phyloP scores from a whole-genome alignment of 371 early-diverging fungal genomes.

The Mortierella sp. region DNA sequence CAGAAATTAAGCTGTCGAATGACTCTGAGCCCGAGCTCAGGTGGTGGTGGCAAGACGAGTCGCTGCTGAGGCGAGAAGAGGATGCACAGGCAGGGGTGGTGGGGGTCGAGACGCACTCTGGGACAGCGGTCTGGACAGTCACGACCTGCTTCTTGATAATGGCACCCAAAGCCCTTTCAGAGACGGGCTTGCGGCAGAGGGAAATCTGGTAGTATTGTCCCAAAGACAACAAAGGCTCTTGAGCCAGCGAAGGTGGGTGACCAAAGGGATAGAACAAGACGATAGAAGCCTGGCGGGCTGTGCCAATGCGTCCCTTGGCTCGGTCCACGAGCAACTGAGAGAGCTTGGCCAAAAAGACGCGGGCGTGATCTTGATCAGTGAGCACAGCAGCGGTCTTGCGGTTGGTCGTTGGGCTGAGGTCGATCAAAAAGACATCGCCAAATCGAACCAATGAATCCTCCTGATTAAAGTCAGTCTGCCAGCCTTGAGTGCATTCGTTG shows the following conservation, averaged over 20 bases:
- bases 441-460: conserved; percentile 29
- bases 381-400: conserved; percentile 25
- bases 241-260: conserved; percentile 51
- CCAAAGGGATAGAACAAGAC: conserved; percentile 55
- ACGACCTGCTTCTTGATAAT: conserved; percentile 50
- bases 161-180: conserved; percentile 51
- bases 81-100: background rate
- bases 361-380: conserved; percentile 45
- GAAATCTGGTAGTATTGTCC: conserved; percentile 50
- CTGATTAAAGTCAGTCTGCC: conserved; percentile 29
- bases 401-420: conserved; percentile 49
- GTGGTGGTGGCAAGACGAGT: background rate
- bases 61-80: background rate
- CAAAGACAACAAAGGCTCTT: conserved; percentile 48
- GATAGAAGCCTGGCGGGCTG: conserved; percentile 46
- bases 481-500: conserved; percentile 43
- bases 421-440: conserved; percentile 54
- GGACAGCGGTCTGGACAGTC: conserved; percentile 34
- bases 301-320: conserved; percentile 40
- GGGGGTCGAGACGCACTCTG: conserved; percentile 14
- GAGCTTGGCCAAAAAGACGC: conserved; percentile 36
- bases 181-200: conserved; percentile 55
- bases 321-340: conserved; percentile 29
- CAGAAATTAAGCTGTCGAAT: background rate
- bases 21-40: background rate